phyloP scores from a whole-genome alignment of 2,329 filamentous ascomycete genomes.

The Ascochyta viciae-villosae region DNA sequence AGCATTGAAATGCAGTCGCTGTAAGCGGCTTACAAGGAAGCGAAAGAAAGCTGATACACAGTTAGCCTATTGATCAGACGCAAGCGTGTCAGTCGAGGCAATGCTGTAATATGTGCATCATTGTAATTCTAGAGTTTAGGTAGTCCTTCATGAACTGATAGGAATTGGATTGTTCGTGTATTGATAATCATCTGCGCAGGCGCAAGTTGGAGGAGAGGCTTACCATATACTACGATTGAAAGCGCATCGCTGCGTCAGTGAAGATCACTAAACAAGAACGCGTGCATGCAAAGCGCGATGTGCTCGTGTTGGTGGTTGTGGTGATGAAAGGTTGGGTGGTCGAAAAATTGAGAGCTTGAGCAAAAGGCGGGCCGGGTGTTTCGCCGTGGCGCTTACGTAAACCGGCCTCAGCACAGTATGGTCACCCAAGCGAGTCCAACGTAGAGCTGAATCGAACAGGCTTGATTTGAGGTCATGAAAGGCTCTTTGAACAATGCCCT shows the following conservation, averaged over 20 bases:
- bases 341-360: constrained; percentile 32
- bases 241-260: constrained; percentile 24
- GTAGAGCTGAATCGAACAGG: too few relatives aligned
- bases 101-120: constrained; percentile 52
- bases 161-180: constrained; percentile 65
- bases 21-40: not conserved
- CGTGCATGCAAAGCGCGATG: constrained; percentile 26
- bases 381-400: constrained; percentile 11
- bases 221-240: constrained; percentile 20
- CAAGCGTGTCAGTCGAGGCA: not conserved
- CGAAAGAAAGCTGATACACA: constrained; percentile 15
- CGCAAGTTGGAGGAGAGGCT: constrained; percentile 16
- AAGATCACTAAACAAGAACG: constrained; percentile 11
- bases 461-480: too few relatives aligned
- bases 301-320: constrained; percentile 20
- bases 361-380: constrained; percentile 10
- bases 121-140: constrained; percentile 63
- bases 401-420: not conserved
- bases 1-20: constrained; percentile 1
- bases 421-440: constrained; percentile 4
- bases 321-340: constrained; percentile 17
- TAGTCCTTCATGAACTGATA: constrained; percentile 62
- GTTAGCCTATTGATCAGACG: constrained; percentile 26
- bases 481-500: too few relatives aligned
- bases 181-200: constrained; percentile 52